Evolutionary conservation across 2,329 filamentous ascomycete species (phyloP).

Genomic region (Calonectria fujianensis): DNA sequence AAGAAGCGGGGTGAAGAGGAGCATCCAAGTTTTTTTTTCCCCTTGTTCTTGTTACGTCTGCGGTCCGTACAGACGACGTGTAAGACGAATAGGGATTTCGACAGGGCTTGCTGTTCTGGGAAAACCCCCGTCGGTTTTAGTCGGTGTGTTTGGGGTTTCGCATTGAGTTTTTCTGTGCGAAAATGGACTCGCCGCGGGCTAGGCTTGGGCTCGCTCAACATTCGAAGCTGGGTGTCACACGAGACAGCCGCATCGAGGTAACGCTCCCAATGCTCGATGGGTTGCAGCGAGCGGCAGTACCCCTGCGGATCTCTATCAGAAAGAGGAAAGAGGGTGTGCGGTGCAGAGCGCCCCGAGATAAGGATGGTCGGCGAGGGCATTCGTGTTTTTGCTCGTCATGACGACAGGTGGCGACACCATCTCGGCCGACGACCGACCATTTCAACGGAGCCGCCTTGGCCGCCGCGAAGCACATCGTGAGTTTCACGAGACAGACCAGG

Average conservation of each 20-base stretch:
- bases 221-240: slow-evolving; percentile 33
- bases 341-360: slow-evolving; percentile 19
- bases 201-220: slow-evolving; percentile 9
- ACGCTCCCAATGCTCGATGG: slow-evolving; percentile 24
- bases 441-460: slow-evolving; percentile 34
- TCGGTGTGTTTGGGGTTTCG: slow-evolving; percentile 38
- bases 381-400: neutral
- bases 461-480: slow-evolving; percentile 31
- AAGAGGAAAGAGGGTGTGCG: slow-evolving; percentile 39
- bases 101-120: slow-evolving; percentile 13
- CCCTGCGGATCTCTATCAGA: slow-evolving; percentile 31
- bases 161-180: slow-evolving; percentile 21
- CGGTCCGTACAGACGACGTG: slow-evolving; percentile 3
- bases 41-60: neutral
- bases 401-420: slow-evolving; percentile 11
- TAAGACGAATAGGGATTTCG: slow-evolving; percentile 21
- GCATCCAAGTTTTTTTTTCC: neutral
- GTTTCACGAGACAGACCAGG: slow-evolving; percentile 16
- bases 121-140: slow-evolving; percentile 26
- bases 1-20: slow-evolving; percentile 21
- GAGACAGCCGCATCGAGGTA: slow-evolving; percentile 31
- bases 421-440: slow-evolving; percentile 32
- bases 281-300: slow-evolving; percentile 29
- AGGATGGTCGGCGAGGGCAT: neutral
- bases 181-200: slow-evolving; percentile 1